These are phyloP conservation scores for Phaffomyces antillensis DNA, from an alignment of 805 yeast species.

Conservation along the genomic window DNA sequence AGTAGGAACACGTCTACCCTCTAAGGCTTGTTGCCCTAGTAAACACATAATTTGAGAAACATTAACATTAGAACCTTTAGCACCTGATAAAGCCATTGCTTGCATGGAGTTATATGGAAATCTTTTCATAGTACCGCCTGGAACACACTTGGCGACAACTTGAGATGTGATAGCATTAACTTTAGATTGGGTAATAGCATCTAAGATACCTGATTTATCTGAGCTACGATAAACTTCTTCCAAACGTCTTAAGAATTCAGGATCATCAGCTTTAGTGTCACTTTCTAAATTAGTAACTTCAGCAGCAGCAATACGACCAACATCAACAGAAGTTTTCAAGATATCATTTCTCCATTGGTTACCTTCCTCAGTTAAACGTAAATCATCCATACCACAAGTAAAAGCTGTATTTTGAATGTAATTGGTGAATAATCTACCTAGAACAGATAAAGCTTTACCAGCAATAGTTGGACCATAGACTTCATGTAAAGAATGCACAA, in stretches of 20 bases:
- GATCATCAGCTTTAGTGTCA: conserved; percentile 43
- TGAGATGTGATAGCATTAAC: conserved; percentile 90
- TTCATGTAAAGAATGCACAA: conserved; percentile 94
- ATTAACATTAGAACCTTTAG: conserved; percentile 97
- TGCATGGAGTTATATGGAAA: conserved; percentile 98
- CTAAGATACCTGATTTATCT: conserved; percentile 83
- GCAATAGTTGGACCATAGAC: conserved; percentile 89
- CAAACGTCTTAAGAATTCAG: conserved; percentile 77
- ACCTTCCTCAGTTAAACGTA: conserved; percentile 87
- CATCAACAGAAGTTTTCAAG: conserved; percentile 66
- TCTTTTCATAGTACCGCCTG: conserved; percentile 90
- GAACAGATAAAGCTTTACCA: conserved; percentile 82
- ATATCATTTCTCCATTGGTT: conserved; percentile 83
- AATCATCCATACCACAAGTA: conserved; percentile 99
- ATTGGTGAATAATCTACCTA: conserved; percentile 91
- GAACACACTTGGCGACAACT: conserved; percentile 91
- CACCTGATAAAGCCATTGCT: conserved; percentile 98
- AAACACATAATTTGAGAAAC: conserved; percentile 99
- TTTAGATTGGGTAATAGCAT: conserved; percentile 91
- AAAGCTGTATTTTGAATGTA: conserved; percentile 88
- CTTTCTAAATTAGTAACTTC: conserved; percentile 83
- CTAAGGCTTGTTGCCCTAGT: conserved; percentile 97
- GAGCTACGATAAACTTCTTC: conserved; percentile 95
- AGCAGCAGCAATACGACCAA: conserved; percentile 87
- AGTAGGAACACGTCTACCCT: conserved; percentile 98